Evolutionary conservation across 2,329 filamentous ascomycete species (phyloP).

Genomic region (Trichoderma koningiopsis): DNA sequence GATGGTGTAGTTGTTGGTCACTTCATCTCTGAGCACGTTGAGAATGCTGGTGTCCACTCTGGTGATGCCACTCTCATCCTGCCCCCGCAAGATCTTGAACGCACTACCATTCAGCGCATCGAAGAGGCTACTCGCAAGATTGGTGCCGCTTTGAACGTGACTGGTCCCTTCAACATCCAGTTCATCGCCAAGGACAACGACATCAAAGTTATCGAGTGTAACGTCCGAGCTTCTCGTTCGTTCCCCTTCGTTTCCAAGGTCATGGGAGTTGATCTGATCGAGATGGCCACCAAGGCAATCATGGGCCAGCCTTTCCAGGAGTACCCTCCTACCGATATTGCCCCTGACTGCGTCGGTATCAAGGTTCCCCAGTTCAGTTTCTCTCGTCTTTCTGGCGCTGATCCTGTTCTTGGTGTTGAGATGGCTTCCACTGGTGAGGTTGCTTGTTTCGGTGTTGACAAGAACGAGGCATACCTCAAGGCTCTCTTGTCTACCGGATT

Average conservation of each 20-base stretch:
- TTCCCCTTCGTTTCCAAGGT: conserved; percentile 99
- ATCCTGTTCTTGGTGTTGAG: conserved; percentile 95
- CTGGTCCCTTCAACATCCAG: conserved; percentile 97
- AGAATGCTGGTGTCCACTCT: conserved; percentile 97
- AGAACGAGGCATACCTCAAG: conserved; percentile 98
- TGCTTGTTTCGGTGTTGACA: conserved; percentile 91
- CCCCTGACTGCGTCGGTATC: conserved; percentile 84
- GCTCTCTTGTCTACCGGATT: conserved; percentile 94
- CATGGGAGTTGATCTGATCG: conserved; percentile 95
- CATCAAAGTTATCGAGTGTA: conserved; percentile 99
- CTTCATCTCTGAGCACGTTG: conserved; percentile 98
- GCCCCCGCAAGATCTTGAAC: conserved; percentile 88
- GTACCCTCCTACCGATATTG: conserved; percentile 77
- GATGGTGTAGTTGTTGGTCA: conserved; percentile 90
- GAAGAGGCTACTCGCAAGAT: conserved; percentile 96
- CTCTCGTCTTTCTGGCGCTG: conserved; percentile 91
- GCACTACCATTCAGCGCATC: conserved; percentile 85
- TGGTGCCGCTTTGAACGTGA: conserved; percentile 88
- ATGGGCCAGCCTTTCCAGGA: conserved; percentile 78
- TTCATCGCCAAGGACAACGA: conserved; percentile 99
- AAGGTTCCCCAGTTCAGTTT: conserved; percentile 99
- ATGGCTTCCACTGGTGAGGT: conserved; percentile 99
- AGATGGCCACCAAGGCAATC: conserved; percentile 98
- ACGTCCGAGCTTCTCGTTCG: conserved; percentile 91
- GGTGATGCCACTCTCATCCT: conserved; percentile 95